Percentiles rank a stretch among this genome's conserved stretches.
These are phyloP conservation scores for Komagataella pastoris DNA, from an alignment of 805 yeast species.

Conservation along the genomic window DNA sequence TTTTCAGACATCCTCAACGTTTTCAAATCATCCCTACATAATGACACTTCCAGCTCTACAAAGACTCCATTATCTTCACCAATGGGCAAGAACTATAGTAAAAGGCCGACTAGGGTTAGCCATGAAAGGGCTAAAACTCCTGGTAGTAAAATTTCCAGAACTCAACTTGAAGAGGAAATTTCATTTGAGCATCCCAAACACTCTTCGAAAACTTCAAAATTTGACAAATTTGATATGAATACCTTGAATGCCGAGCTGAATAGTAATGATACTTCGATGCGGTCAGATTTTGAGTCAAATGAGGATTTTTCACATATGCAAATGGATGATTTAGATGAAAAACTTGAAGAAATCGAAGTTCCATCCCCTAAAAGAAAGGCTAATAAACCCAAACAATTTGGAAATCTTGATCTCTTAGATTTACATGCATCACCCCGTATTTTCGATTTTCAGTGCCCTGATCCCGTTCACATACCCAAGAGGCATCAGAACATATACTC, in stretches of 20 bases:
- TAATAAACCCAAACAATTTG: neutral
- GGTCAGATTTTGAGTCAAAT: neutral
- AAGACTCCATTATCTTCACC: neutral
- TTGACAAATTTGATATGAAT: neutral
- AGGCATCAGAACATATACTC: neutral
- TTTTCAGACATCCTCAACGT: neutral
- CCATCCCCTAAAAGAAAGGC: neutral
- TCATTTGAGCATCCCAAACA: neutral
- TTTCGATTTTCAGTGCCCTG: neutral
- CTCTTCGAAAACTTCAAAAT: neutral
- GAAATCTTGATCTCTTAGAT: neutral
- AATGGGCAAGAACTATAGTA: neutral
- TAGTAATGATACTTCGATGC: neutral
- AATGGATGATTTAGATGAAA: neutral
- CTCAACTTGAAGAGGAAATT: neutral
- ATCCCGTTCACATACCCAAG: neutral
- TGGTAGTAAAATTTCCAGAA: neutral
- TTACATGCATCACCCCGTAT: neutral
- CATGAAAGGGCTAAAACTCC: neutral
- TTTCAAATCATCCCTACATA: neutral
- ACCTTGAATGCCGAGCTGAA: neutral
- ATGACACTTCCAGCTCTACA: neutral
- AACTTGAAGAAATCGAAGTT: neutral
- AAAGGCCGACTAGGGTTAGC: neutral
- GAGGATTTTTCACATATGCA: neutral